Base-by-base conservation (phyloP, 441 rosid species). In the Corymbia citriodora region DNA sequence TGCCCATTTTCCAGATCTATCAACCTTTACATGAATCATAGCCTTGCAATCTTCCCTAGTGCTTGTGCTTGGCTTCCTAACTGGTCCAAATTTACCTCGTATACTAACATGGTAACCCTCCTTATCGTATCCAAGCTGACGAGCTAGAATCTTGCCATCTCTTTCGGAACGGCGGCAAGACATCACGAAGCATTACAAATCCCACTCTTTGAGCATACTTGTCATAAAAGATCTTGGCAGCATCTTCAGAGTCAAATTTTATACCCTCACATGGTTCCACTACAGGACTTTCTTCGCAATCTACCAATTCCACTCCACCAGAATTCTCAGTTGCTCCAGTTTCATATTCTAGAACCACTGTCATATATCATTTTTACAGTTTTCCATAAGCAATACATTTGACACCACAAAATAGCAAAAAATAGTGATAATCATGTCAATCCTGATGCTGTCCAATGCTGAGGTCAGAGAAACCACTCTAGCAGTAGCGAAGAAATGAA, bases 21-120 rank as follows among this genome's bases (percentile, higher is more conserved):
- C 93, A 61, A 82, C 92, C 94, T 94, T 96, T 33, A 96, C 94
- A 91, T 96, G 96, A 91, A 96, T 90, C 97, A 94, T 94, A 3
- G 96, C 97, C 65, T 95, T 96, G 89, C 96, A 95, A 68, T 96
- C 97, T 94, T 94, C 96, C 88, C 97, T 94, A 2, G 96, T 95
- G 91, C 96, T 94, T 9, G 94, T 93, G 68, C 96, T 92, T 4
- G 95, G 95, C 90, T 96, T 96, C 90, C 96, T 93, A 15, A 91
- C 93, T 23, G 94, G 92, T 63, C 96, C 96, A 86, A 89, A 92
- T 91, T 94, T 95, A 88, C 96, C 96, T 65, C 94, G 92, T 33
- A 94, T 94, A 49, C 95, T 96, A 92, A 96, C 97, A 94, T 98
- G 94, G 40, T 95, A 92, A 33, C 97, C 97, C 90, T 96, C 97